phyloP scores from a whole-genome alignment of 345 rosid species.

The Acer negundo region DNA sequence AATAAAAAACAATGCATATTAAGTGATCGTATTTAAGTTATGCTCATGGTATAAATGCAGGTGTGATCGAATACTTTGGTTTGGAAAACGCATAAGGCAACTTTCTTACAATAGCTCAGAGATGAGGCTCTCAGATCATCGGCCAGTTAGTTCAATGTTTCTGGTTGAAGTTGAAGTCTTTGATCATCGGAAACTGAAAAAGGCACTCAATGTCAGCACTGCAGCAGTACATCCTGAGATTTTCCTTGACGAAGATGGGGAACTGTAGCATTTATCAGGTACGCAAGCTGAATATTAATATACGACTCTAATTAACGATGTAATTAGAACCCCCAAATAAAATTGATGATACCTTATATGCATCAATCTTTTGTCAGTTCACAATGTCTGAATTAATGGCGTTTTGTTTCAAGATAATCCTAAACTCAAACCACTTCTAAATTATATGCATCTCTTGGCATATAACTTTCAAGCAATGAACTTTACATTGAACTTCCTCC shows the following conservation, averaged over 20 bases:
- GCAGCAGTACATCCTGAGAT: constrained; percentile 79
- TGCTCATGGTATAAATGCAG: constrained; percentile 39
- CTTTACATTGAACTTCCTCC: not conserved
- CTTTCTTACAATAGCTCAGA: constrained; percentile 70
- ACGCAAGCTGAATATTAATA: constrained; percentile 8
- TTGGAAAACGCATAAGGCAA: constrained; percentile 82
- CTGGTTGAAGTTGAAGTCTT: constrained; percentile 79
- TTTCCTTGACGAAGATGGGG: constrained; percentile 41
- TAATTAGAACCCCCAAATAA: not conserved
- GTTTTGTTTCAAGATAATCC: not conserved
- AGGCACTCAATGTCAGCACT: constrained; percentile 66
- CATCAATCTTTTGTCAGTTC: constrained; percentile 4
- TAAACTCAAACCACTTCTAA: not conserved
- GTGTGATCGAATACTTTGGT: constrained; percentile 97
- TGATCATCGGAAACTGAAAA: constrained; percentile 71
- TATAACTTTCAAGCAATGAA: not conserved
- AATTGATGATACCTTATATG: not conserved
- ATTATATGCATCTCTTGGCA: not conserved
- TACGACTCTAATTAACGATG: not conserved
- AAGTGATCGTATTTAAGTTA: not conserved
- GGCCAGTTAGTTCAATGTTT: constrained; percentile 88
- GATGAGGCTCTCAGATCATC: constrained; percentile 76
- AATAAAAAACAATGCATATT: not conserved
- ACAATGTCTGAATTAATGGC: not conserved
- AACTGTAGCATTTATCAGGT: constrained; percentile 33